Conservation (phyloP, 768 basidiomycete genomes). For the Leucogyrophana mollusca region DNA sequence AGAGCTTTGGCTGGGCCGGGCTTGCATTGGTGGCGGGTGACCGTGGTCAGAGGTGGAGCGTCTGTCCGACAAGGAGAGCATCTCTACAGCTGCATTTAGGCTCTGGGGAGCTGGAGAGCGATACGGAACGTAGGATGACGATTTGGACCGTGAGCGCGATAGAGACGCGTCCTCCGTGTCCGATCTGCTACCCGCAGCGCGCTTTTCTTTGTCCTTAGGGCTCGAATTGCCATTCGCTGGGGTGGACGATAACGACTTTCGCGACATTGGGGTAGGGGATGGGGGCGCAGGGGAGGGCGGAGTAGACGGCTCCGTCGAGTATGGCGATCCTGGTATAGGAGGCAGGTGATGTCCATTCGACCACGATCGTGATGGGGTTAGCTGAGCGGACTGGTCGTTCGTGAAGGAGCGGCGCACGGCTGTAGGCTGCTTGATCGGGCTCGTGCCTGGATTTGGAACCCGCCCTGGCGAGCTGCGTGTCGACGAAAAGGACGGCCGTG, state of each 20-base stretch:
- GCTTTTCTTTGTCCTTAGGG: slow-evolving; percentile 35
- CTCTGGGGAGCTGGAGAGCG: slow-evolving; percentile 65
- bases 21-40: slow-evolving; percentile 12
- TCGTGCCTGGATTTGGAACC: slow-evolving; percentile 17
- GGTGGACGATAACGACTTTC: slow-evolving; percentile 36
- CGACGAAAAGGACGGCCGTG: slow-evolving; percentile 33
- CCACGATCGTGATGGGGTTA: slow-evolving; percentile 29
- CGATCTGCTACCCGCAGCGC: slow-evolving; percentile 22
- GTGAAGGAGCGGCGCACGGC: slow-evolving; percentile 30
- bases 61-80: slow-evolving; percentile 40
- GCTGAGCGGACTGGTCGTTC: slow-evolving; percentile 25
- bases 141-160: slow-evolving; percentile 51
- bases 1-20: slow-evolving; percentile 11
- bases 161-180: slow-evolving; percentile 36
- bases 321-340: slow-evolving; percentile 70
- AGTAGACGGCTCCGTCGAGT: slow-evolving; percentile 57
- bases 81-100: slow-evolving; percentile 69
- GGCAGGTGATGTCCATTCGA: slow-evolving; percentile 47
- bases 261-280: slow-evolving; percentile 31
- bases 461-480: slow-evolving; percentile 31
- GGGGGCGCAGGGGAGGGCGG: slow-evolving; percentile 52
- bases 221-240: slow-evolving; percentile 33
- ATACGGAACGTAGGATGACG: slow-evolving; percentile 53
- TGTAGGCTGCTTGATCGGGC: slow-evolving; percentile 27
- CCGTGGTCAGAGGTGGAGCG: slow-evolving; percentile 28